phyloP scores from a whole-genome alignment of 495 filamentous ascomycete genomes.

The Lindgomyces ingoldianus region DNA sequence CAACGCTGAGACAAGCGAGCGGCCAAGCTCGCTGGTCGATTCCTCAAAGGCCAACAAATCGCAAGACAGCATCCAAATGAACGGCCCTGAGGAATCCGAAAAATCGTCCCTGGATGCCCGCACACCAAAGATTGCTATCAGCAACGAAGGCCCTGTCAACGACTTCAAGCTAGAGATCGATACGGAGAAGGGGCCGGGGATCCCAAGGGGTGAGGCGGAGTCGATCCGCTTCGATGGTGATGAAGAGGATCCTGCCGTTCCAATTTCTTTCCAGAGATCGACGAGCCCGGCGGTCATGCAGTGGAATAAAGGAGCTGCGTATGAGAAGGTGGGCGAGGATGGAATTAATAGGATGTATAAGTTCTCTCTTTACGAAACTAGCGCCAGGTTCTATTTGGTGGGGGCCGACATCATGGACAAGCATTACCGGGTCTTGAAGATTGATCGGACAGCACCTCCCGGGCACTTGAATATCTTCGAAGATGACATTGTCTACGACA shows the following conservation, averaged over 20 bases:
- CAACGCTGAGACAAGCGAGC: slow-evolving; percentile 10
- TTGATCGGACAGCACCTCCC: slow-evolving; percentile 82
- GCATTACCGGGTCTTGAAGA: slow-evolving; percentile 87
- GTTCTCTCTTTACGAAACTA: slow-evolving; percentile 93
- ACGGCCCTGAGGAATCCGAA: slow-evolving; percentile 3
- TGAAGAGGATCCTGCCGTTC: slow-evolving; percentile 64
- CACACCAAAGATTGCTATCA: slow-evolving; percentile 4
- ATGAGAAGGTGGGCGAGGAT: slow-evolving; percentile 66
- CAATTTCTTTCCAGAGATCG: slow-evolving; percentile 64
- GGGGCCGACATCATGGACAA: slow-evolving; percentile 86
- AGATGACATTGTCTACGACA: slow-evolving; percentile 91
- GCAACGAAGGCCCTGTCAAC: slow-evolving; percentile 17
- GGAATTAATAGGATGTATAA: slow-evolving; percentile 87
- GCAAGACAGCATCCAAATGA: slow-evolving; percentile 17
- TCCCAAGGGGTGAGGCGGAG: slow-evolving; percentile 35
- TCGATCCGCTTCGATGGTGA: slow-evolving; percentile 51
- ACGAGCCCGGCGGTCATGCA: slow-evolving; percentile 56
- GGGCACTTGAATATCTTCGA: slow-evolving; percentile 82
- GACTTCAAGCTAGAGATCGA: slow-evolving; percentile 29
- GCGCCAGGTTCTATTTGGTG: slow-evolving; percentile 88
- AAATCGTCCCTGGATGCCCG: slow-evolving; percentile 1
- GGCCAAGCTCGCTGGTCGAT: slow-evolving; percentile 4
- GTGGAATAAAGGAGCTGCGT: slow-evolving; percentile 53
- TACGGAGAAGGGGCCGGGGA: slow-evolving; percentile 23
- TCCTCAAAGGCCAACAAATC: slow-evolving; percentile 1